Base-by-base conservation (phyloP, 2,329 filamentous ascomycete genomes). In the Verticillium nonalfalfae region DNA sequence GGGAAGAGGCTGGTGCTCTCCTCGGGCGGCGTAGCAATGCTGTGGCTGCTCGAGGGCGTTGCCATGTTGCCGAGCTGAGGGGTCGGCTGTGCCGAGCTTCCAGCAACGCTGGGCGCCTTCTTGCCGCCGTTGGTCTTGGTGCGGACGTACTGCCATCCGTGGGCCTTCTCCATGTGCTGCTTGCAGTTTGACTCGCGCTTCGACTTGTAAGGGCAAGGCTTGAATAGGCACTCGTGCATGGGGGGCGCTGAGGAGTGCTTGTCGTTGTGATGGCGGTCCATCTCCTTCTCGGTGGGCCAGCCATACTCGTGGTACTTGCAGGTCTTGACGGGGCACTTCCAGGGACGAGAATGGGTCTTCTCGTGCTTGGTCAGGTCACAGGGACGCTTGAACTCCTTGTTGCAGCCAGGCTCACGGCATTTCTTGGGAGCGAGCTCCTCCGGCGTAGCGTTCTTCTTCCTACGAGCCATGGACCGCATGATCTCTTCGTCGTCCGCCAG, bases 291-390 rank as follows among this genome's bases (percentile, higher is more conserved):
- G 0, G 95, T 98, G 4, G 95, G 94, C 90, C 94, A 98, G 58
- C 95, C 95, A 68, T 90, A 87, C 38, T 89, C 85, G 73, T 90
- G 87, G 75, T 97, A 98, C 73, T 96, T 96, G 90, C 95, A 98
- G 56, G 85, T 87, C 50, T 84, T 72, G 26, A 91, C 81, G 7
- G 87, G 84, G 76, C 95, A 99, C 80, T 99, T 99, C 90, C 91
- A 97, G 10, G 94, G 95, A 39, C 95, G 90, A 61, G 91, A 93
- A 75, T 99, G 95, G 0, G 94, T 98, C 82, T 98, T 99, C 79
- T 96, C 90, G 77, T 99, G 95, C 81, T 98, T 98, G 67, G 93
- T 97, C 62, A 98, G 81, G 74, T 99, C 95, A 76, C 95, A 98
- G n/a, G 92, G 92, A 64, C 95, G 89, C 77, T 95, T 96, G 80